A percentile compares a stretch with the other conserved stretches of the same genome.
These are phyloP conservation scores for Leccinum subtestaceum DNA, from an alignment of 768 basidiomycete genomes.

Conservation along the genomic window DNA sequence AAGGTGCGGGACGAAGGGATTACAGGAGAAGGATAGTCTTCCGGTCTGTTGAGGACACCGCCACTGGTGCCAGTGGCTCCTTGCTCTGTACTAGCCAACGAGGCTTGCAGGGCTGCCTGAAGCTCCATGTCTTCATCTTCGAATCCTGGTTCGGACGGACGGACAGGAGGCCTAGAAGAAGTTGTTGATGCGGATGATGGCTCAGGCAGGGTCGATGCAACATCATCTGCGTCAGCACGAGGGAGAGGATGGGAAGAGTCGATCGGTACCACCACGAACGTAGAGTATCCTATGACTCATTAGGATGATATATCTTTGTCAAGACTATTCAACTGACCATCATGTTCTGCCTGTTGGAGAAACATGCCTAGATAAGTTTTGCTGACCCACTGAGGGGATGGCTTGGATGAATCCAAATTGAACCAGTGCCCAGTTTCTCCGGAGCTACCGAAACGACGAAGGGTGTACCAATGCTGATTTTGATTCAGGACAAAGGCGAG, in stretches of 20 bases:
- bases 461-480: conserved; percentile 86
- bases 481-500: conserved; percentile 86
- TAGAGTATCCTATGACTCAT: conserved; percentile 64
- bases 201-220: conserved; percentile 63
- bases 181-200: conserved; percentile 30
- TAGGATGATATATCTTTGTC: conserved; percentile 3
- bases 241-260: conserved; percentile 58
- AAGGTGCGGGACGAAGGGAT: conserved; percentile 29
- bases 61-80: not conserved
- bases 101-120: conserved; percentile 85
- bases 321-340: conserved; percentile 50
- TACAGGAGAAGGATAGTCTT: conserved; percentile 21
- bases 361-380: conserved; percentile 83
- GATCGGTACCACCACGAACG: conserved; percentile 69
- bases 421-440: conserved; percentile 71
- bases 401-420: conserved; percentile 77
- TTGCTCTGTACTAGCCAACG: conserved; percentile 42
- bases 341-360: conserved; percentile 80
- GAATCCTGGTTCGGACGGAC: conserved; percentile 35
- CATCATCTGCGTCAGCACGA: conserved; percentile 66
- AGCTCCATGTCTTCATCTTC: conserved; percentile 88
- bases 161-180: conserved; percentile 10
- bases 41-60: conserved; percentile 9
- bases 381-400: conserved; percentile 77
- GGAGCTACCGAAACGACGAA: conserved; percentile 72